Conservation (phyloP, 139 green algal genomes). For the Tetradesmus obliquus region DNA sequence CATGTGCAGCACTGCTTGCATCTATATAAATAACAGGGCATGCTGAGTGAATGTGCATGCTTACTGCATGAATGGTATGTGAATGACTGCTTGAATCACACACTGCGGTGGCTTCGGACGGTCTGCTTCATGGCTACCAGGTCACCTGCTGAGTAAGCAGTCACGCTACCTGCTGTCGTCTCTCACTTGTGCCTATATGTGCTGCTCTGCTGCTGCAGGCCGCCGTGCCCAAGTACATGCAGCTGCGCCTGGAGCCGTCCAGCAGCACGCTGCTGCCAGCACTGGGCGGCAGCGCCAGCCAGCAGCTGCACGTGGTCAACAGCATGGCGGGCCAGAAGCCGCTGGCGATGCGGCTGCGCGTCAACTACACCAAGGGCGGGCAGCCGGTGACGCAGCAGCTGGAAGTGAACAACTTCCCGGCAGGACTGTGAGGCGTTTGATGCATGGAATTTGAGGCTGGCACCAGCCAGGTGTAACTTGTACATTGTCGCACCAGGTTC, state of each 20-base stretch:
- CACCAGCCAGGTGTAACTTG: not conserved
- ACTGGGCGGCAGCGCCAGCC: constrained; percentile 59
- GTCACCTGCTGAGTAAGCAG: too few relatives aligned
- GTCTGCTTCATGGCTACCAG: too few relatives aligned
- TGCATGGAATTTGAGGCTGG: not conserved
- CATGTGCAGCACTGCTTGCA: not conserved
- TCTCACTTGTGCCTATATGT: too few relatives aligned
- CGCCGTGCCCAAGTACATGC: constrained; percentile 92
- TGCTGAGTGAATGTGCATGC: too few relatives aligned
- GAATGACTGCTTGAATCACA: too few relatives aligned
- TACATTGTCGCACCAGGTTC: not conserved
- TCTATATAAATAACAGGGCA: too few relatives aligned
- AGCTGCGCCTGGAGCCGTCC: constrained; percentile 78
- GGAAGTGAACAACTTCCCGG: constrained; percentile 80
- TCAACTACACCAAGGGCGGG: constrained; percentile 69
- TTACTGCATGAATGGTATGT: too few relatives aligned
- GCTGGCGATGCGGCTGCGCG: constrained; percentile 85
- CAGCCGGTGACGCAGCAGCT: constrained; percentile 63
- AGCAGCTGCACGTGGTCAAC: constrained; percentile 90
- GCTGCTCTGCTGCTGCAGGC: constrained; percentile 71
- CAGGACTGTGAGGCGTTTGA: constrained; percentile 52
- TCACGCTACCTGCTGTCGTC: not conserved
- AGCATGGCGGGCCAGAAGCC: constrained; percentile 80
- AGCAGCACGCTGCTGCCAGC: constrained; percentile 63
- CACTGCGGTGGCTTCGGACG: too few relatives aligned